These are phyloP conservation scores for Hyaloscypha hepaticicola DNA, from an alignment of 495 filamentous ascomycete genomes.

Conservation along the genomic window DNA sequence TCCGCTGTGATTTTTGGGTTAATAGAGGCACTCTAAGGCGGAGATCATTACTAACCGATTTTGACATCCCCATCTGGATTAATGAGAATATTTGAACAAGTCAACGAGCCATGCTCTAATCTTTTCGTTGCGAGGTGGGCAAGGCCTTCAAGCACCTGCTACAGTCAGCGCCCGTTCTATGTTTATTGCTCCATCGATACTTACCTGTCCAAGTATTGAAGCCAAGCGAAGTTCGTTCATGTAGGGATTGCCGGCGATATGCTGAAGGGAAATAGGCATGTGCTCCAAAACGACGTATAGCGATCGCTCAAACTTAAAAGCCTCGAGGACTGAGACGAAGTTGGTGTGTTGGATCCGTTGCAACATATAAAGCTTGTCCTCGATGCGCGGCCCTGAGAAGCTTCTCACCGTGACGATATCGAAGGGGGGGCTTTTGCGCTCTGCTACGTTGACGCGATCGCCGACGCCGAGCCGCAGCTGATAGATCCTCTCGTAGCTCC, in stretches of 20 bases:
- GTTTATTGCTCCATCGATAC: slow-evolving; percentile 5
- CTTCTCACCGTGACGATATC: slow-evolving; percentile 9
- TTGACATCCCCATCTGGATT: slow-evolving; percentile 12
- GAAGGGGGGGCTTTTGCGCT: neutral
- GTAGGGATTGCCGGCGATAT: slow-evolving; percentile 25
- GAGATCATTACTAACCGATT: slow-evolving; percentile 7
- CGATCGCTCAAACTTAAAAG: slow-evolving; percentile 15
- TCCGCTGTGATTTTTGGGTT: slow-evolving; percentile 12
- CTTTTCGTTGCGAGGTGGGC: slow-evolving; percentile 18
- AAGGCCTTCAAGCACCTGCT: no score
- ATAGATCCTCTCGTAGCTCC: slow-evolving; percentile 14
- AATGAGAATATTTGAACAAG: slow-evolving; percentile 29
- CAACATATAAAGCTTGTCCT: slow-evolving; percentile 18
- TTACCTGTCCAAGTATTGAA: slow-evolving; percentile 33
- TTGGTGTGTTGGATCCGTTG: slow-evolving; percentile 17
- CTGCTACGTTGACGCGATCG: slow-evolving; percentile 4
- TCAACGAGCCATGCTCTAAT: slow-evolving; percentile 29
- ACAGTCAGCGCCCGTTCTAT: no score
- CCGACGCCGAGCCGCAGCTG: slow-evolving; percentile 8
- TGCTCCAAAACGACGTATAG: no score
- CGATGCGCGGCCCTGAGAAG: slow-evolving; percentile 3
- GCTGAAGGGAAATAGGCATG: no score
- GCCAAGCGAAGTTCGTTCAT: slow-evolving; percentile 30
- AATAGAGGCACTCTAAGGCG: neutral
- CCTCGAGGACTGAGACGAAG: slow-evolving; percentile 14